These are phyloP conservation scores for Phytophthora quininea DNA, from an alignment of 352 stramenopile genomes.

Conservation along the genomic window DNA sequence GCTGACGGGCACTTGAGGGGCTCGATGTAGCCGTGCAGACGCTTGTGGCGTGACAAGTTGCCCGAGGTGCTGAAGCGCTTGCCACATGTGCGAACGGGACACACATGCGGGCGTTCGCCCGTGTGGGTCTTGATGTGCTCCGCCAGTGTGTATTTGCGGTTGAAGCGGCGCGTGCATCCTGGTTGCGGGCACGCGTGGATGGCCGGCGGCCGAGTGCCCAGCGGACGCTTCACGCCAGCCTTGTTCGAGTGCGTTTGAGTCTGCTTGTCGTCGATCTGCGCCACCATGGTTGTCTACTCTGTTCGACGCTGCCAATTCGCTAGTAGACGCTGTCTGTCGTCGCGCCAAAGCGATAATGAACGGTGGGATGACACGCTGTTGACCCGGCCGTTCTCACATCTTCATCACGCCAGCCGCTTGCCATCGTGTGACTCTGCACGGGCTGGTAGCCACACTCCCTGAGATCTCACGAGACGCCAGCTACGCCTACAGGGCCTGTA, in stretches of 20 bases:
- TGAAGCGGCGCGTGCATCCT: conserved; percentile 27
- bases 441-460: conserved; percentile 22
- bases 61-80: conserved; percentile 55
- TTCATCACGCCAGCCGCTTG: neutral
- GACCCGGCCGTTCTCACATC: conserved; percentile 22
- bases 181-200: conserved; percentile 38
- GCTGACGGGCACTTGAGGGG: conserved; percentile 17
- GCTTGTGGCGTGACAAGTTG: conserved; percentile 46
- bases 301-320: too few species aligned
- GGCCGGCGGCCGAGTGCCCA: conserved; percentile 4
- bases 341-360: conserved; percentile 28
- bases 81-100: conserved; percentile 30
- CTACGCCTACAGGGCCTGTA: neutral
- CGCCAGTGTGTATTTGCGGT: conserved; percentile 42
- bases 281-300: conserved; percentile 12
- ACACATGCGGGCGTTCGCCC: conserved; percentile 38
- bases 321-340: neutral
- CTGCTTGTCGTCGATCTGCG: conserved; percentile 12
- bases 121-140: conserved; percentile 49
- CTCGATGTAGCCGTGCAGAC: conserved; percentile 36
- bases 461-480: conserved; percentile 27
- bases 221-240: conserved; percentile 18
- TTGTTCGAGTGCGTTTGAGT: conserved; percentile 7
- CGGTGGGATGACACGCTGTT: conserved; percentile 17
- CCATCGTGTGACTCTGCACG: conserved; percentile 31